Base-by-base conservation (phyloP, 306 rosid genomes). In the Lathyrus tuberosus region DNA sequence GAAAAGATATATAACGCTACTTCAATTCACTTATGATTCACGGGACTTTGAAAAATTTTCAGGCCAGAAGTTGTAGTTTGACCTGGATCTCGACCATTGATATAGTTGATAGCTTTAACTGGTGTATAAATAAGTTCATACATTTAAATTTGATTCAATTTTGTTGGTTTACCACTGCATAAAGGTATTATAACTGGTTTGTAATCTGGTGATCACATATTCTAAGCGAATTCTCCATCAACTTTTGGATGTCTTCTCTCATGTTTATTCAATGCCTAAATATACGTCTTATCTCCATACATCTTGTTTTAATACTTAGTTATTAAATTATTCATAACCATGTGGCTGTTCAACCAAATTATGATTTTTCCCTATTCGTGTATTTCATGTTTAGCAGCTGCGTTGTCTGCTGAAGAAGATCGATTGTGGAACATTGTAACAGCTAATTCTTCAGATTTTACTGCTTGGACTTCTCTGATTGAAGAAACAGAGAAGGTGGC, bases 401-500 rank as follows among this genome's bases (percentile, higher is more conserved):
- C 87, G 17, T 51, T 89, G 83, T 89, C 97, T 78, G 89, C 89
- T 2, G 99, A 95, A 81, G 97, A 91, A 86, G 99, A 91, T 49
- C 80, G 96, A 65, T 74, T 95, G 22, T 95, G 99, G 99, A 95
- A 86, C 85, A 89, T 89, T 75, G 96, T 95, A 72, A 86, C 89
- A 64, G 91, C 96, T 26, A 89, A 89, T 86, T 91, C 99, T 47
- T 53, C 89, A 75, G 99, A 95, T 87, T 95, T 95, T 74, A 91
- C 86, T 82, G 85, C 95, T 10, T 95, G 99, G 99, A 95, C 93
- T 51, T 61, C 96, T 71, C 81, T 95, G 85, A 88, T 95, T 44
- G 99, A 95, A 73, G 99, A 91, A 83, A 89, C 99, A 14, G 99
- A 95, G 85, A 95, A 86, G 79, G 84, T 83, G 64, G 87, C 96